Evolutionary conservation across 148 eudicot species (phyloP), one percentile per base, ranked within the genome.

Genomic region (Amaranthus hypochondriacus): DNA sequence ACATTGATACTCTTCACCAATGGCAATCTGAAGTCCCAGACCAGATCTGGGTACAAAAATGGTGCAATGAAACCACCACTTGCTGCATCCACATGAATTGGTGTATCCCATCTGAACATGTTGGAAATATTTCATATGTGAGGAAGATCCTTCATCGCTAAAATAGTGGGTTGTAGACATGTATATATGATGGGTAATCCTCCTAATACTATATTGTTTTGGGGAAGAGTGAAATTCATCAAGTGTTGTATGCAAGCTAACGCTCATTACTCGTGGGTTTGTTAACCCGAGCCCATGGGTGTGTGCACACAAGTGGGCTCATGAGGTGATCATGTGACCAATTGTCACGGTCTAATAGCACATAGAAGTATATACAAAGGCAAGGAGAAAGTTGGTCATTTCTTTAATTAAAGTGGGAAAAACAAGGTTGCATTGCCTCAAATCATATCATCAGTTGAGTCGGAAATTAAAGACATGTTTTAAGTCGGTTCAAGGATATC

Each of bases 21-120:
- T 9, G 91, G 86, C 54, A 90, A 69, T 18, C 85, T 58, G 74
- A 90, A 90, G 77, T 89, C 95, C 95, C 95, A 90, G 76, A 77
- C 91, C 57, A 90, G 59, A 6, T 90, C 92, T 2, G 89, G 91
- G 86, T 90, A 88, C 7, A 90, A 2, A 66, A 90, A 90, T 39
- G 95, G 95, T 0, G 95, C 95, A 0, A 90, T 86, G 84, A 90
- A 90, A 3, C 95, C 95, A 28, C 95, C 95, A 75, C 95, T 90
- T 8, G 95, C 95, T 5, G 95, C 95, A 51, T 90, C 95, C 76
- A 90, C 95, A 76, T 90, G 95, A 66, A 90, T 88, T 49, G 95
- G 95, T 0, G 95, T 90, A 60, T 86, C 88, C 95, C 95, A 90
- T 69, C 94, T 89, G 46, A 68, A 69, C 18, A 71, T 5, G 58